Percentiles rank a stretch among this genome's conserved stretches.
Evolutionary conservation across 2,329 filamentous ascomycete genomes (phyloP).

Genomic region (Beauveria sp.): DNA sequence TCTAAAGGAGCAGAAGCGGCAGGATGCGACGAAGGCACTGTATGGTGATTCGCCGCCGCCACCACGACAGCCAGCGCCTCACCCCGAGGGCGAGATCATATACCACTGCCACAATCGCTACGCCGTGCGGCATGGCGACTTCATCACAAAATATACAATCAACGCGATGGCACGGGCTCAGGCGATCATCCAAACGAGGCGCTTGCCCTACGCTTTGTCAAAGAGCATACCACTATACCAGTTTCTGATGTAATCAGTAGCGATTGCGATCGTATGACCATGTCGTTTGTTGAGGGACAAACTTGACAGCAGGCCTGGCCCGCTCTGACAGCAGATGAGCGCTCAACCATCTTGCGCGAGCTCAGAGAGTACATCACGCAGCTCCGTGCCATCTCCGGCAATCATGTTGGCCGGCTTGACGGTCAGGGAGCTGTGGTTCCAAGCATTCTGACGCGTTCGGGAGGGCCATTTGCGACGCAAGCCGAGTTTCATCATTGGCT

Average conservation of each 20-base stretch:
- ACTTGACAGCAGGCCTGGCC: conserved; percentile 19
- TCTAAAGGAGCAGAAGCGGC: background rate
- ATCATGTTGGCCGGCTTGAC: conserved; percentile 17
- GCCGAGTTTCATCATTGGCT: conserved; percentile 19
- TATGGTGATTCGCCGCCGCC: background rate
- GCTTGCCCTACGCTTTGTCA: conserved; percentile 14
- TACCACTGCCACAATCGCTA: conserved; percentile 3
- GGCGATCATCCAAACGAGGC: conserved; percentile 17
- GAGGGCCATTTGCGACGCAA: conserved; percentile 16
- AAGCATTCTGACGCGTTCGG: conserved; percentile 17
- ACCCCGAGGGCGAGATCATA: conserved; percentile 17
- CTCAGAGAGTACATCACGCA: conserved; percentile 18
- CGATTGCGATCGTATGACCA: conserved; percentile 20
- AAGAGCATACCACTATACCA: conserved; percentile 18
- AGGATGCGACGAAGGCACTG: background rate
- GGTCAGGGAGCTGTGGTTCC: conserved; percentile 18
- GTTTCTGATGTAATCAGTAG: conserved; percentile 20
- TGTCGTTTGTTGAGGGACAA: conserved; percentile 21
- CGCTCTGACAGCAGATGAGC: conserved; percentile 12
- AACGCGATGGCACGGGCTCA: conserved; percentile 14
- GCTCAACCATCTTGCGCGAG: conserved; percentile 14
- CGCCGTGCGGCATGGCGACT: conserved; percentile 14
- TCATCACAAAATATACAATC: conserved; percentile 18
- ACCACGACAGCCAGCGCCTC: conserved; percentile 13
- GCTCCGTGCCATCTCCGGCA: conserved; percentile 15